These are phyloP conservation scores for Pleurotus ostreatus DNA, from an alignment of 768 basidiomycete genomes.

Conservation along the genomic window DNA sequence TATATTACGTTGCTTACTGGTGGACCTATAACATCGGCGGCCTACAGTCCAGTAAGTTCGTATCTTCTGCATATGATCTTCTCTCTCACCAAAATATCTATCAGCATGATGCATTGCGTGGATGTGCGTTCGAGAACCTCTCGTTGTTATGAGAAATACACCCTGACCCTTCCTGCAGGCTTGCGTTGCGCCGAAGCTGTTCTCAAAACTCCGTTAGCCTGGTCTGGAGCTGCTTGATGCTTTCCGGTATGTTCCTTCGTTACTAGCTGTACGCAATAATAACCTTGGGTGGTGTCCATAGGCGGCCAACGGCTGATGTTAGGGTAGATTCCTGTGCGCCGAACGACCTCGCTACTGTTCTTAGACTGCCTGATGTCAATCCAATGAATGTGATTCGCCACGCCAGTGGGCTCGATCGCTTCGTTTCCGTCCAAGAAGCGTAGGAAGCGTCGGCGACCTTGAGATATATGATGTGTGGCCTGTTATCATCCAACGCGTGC, in stretches of 20 bases:
- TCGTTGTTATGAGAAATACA: no score
- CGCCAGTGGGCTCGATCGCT: no score
- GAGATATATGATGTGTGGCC: no score
- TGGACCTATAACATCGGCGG: not conserved
- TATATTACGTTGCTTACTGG: constrained; percentile 9
- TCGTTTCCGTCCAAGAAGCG: no score
- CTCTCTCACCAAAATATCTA: constrained; percentile 8
- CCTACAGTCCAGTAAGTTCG: constrained; percentile 61
- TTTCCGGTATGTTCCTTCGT: constrained; percentile 7
- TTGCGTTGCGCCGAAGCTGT: constrained; percentile 74
- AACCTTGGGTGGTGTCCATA: not conserved
- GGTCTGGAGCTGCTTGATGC: not conserved
- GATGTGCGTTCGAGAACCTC: constrained; percentile 51
- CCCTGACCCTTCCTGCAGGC: constrained; percentile 22
- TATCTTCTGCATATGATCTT: not conserved
- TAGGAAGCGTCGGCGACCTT: no score
- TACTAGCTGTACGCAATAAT: not conserved
- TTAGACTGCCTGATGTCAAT: not conserved
- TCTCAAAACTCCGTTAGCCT: constrained; percentile 63
- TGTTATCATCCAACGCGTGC: no score
- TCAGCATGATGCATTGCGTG: constrained; percentile 89
- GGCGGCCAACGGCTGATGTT: not conserved
- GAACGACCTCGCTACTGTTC: not conserved
- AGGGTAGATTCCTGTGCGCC: not conserved
- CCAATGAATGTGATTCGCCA: not conserved